Base-by-base conservation (phyloP, 108 stramenopile species). In the Conticribra guillardii region DNA sequence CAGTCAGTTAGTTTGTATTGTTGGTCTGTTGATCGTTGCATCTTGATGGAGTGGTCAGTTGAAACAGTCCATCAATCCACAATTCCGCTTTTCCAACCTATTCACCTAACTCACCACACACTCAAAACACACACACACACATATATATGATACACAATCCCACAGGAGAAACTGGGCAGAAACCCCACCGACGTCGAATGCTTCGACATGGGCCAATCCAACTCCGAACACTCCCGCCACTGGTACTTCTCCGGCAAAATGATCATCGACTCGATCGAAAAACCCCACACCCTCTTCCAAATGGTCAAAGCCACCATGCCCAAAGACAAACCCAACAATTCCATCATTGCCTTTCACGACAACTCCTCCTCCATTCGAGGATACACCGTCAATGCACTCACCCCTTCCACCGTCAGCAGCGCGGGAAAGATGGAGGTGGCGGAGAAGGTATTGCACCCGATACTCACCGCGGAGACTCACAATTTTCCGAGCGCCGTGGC, bases 231-330 rank as follows among this genome's bases (percentile, higher is more conserved):
- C 80, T 97, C 96, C 18, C 91, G 99, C 31, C 99, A 99, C 82
- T 99, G 99, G 99, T 99, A 98, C 90, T 99, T 99, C 80, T 91
- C 94, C 22, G 99, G 98, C 29, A 96, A 96, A 67, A 97, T 98
- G 92, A 85, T 99, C 24, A 96, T 99, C 64, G 97, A 99, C 82
- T 97, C 96, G 8, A 87, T 84, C 56, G 96, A 97, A 85, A 95
- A 96, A 80, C 53, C 81, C 2, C 63, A 96, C 51, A 98, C 97
- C 0, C 86, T 99, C 45, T 98, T 99, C 75, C 81, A 96, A 84
- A 94, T 99, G 95, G 99, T 99, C 81, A 98, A 98, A 85, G 93
- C 82, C 17, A 98, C 99, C 5, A 68, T 98, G 24, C 86, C 90
- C 31, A 85, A 93, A 70, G 91, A 41, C 65, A 62, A 74, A 37